Evolutionary conservation across 176 grass and related monocot species (phyloP), one percentile per base, ranked within the genome.

Genomic region (Eleusine indica): DNA sequence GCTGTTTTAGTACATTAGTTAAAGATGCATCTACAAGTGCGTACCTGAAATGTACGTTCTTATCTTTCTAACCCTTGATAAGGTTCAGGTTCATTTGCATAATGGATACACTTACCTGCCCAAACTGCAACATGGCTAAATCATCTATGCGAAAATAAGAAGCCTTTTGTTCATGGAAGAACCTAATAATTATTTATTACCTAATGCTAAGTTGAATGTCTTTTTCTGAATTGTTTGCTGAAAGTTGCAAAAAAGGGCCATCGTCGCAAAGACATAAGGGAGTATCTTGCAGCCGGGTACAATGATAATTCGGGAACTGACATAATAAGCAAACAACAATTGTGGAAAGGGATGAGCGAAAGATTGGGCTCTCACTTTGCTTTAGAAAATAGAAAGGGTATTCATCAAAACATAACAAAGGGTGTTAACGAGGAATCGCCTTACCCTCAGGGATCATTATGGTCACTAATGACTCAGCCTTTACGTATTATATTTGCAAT

Each of bases 221-320:
- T 25, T 25, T 25, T 25, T 25, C 25, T 25, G 25, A 25, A 25
- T 25, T 25, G 25, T 25, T 25, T 25, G 25, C 7, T 78, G 11
- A 86, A 68, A 82, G 79, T 49, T 61, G 48, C 73, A 68, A 66
- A 69, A 82, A 57, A 22, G 68, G 11, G 5, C 52, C 21, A 22
- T 60, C 57, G 37, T 62, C 46, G 47, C 68, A 61, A 90, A 83
- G 16, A 77, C 68, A 78, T 12, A 42, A 6, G 39, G 70, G 71
- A 61, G 58, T 49, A 83, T 83, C 69, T 44, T 74, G 74, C 57
- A 40, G 67, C n/a, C 35, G 4, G 17, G 42, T 65, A 52, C 74
- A 82, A 86, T 90, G 49, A 90, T 90, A 86, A 61, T 62, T 68
- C 74, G 74, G 68, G 79, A 78, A 42, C 61, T 90, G 79, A 74